Evolutionary conservation across 305 asterid genomes (phyloP).

Genomic region (Rubia tinctorum): DNA sequence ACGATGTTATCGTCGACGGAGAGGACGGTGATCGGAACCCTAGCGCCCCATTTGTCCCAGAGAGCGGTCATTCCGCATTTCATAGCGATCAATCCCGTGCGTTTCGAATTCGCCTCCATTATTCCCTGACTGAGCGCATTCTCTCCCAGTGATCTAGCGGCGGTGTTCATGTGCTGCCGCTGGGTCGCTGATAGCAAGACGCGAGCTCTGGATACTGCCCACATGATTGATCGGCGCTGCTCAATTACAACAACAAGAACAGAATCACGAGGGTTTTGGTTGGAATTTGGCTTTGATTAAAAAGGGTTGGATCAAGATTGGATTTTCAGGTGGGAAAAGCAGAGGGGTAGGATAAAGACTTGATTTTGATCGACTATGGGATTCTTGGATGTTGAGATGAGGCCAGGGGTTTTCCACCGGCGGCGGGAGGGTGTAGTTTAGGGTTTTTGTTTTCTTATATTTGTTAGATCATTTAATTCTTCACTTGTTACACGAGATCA

Average conservation of each 20-base stretch:
- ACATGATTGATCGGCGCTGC: neutral
- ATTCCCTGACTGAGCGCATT: neutral
- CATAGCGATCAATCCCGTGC: neutral
- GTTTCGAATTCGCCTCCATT: neutral
- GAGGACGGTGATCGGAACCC: conserved; percentile 1
- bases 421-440: neutral
- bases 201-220: neutral
- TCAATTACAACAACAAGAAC: neutral
- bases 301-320: neutral
- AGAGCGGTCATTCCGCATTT: neutral
- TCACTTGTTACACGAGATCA: too few species aligned
- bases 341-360: neutral
- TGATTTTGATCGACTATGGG: neutral
- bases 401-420: neutral
- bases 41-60: neutral
- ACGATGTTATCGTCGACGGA: neutral
- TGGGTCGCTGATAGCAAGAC: neutral
- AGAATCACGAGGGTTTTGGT: neutral
- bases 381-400: too few species aligned
- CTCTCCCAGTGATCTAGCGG: neutral
- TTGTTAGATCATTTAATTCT: too few species aligned
- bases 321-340: neutral
- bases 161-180: neutral
- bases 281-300: too few species aligned
- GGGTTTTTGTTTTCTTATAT: neutral